Conservation (phyloP, 768 basidiomycete genomes). For the Termitomyces sp. region DNA sequence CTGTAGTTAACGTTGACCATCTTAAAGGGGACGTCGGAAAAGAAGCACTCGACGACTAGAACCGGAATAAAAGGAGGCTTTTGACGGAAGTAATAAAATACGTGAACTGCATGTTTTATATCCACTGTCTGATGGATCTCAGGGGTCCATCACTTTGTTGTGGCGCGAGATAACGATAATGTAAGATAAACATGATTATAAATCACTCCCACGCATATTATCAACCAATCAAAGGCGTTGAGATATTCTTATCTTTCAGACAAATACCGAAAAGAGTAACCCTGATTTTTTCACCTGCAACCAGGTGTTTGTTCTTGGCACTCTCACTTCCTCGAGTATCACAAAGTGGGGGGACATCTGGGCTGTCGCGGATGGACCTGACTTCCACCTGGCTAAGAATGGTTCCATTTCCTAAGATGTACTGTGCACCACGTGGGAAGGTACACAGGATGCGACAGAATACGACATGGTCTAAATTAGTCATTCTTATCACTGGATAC, state of each 20-base stretch:
- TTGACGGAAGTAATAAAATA: neutral
- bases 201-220: slow-evolving; percentile 7
- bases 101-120: slow-evolving; percentile 7
- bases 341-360: neutral
- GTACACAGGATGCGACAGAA: neutral
- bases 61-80: neutral
- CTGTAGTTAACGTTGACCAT: slow-evolving; percentile 29
- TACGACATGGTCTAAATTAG: neutral
- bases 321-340: neutral
- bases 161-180: slow-evolving; percentile 6
- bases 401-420: neutral
- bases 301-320: neutral
- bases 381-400: neutral
- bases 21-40: neutral
- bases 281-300: neutral
- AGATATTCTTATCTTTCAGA: slow-evolving; percentile 7
- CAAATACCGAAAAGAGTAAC: neutral
- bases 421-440: neutral
- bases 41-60: neutral
- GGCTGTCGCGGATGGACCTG: neutral
- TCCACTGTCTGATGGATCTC: slow-evolving; percentile 1
- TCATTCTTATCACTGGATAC: neutral
- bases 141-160: neutral
- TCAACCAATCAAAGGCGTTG: slow-evolving; percentile 9
- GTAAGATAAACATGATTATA: slow-evolving; percentile 7